Conservation (phyloP, 2,329 filamentous ascomycete species). For the Xylariaceae sp. region DNA sequence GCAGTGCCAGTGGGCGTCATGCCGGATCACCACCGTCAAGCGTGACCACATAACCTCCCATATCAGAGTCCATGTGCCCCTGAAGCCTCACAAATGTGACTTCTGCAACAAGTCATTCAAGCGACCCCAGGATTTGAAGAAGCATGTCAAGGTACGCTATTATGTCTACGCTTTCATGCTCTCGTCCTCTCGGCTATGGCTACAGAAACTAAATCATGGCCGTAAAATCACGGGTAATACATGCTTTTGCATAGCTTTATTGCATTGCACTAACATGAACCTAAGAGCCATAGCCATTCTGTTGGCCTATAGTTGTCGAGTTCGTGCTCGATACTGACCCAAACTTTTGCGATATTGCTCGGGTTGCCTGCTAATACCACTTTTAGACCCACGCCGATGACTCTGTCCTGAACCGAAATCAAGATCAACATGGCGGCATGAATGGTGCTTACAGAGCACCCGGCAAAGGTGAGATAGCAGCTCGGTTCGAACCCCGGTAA, state of each 20-base stretch:
- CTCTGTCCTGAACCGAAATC: slow-evolving; percentile 63
- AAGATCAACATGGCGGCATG: slow-evolving; percentile 50
- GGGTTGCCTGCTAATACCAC: slow-evolving; percentile 1
- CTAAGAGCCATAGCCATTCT: neutral
- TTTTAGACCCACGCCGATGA: slow-evolving; percentile 84
- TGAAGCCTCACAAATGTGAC: slow-evolving; percentile 98
- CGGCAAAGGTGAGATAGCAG: slow-evolving; percentile 47
- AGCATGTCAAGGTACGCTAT: slow-evolving; percentile 77
- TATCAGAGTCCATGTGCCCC: slow-evolving; percentile 95
- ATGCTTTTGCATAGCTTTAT: neutral
- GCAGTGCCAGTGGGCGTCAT: slow-evolving; percentile 95
- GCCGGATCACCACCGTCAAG: slow-evolving; percentile 95
- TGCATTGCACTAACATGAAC: neutral
- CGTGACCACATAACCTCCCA: slow-evolving; percentile 99
- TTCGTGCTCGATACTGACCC: neutral
- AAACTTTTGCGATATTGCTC: neutral
- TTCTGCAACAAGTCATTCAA: slow-evolving; percentile 99
- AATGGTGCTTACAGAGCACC: slow-evolving; percentile 50
- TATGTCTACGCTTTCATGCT: neutral
- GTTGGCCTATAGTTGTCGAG: neutral
- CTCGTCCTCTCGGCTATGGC: neutral
- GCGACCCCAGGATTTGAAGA: slow-evolving; percentile 97
- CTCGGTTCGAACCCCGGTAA: slow-evolving; percentile 23
- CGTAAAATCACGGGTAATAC: neutral
- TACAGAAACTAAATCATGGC: neutral